Evolutionary conservation across 352 stramenopile genomes (phyloP).

Genomic region (Thalassiosira mediterranea): DNA sequence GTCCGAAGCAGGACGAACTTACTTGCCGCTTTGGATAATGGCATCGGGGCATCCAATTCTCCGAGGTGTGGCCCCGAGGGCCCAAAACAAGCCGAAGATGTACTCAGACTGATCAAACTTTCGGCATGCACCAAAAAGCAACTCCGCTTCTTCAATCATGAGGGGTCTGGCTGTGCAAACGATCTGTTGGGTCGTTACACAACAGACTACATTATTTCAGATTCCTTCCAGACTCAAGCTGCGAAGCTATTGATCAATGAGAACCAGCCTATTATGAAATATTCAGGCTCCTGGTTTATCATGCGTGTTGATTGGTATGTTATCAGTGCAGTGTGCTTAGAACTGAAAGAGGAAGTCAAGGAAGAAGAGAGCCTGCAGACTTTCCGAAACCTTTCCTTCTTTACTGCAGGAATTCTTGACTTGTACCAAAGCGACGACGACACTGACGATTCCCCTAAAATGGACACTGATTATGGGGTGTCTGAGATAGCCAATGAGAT

Average conservation of each 20-base stretch:
- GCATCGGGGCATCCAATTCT: slow-evolving; percentile 7
- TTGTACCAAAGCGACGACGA: slow-evolving; percentile 77
- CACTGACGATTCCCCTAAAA: slow-evolving; percentile 37
- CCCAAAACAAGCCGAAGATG: slow-evolving; percentile 52
- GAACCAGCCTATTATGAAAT: slow-evolving; percentile 27
- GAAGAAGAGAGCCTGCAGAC: slow-evolving; percentile 31
- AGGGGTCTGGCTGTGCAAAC: slow-evolving; percentile 49
- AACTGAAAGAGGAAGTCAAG: slow-evolving; percentile 34
- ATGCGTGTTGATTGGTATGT: slow-evolving; percentile 73
- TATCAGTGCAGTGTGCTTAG: slow-evolving; percentile 63
- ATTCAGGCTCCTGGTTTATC: slow-evolving; percentile 74
- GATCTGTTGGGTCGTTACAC: slow-evolving; percentile 54
- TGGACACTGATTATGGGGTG: slow-evolving; percentile 57
- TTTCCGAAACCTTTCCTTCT: slow-evolving; percentile 69
- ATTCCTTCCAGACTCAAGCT: slow-evolving; percentile 50
- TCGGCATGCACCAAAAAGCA: slow-evolving; percentile 52
- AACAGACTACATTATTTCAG: slow-evolving; percentile 56
- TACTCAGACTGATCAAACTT: slow-evolving; percentile 69
- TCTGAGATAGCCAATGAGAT: slow-evolving; percentile 60
- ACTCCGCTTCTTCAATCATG: slow-evolving; percentile 69
- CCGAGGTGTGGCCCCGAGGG: slow-evolving; percentile 19
- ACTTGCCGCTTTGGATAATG: slow-evolving; percentile 46
- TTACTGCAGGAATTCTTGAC: slow-evolving; percentile 74
- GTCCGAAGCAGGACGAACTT: slow-evolving; percentile 69
- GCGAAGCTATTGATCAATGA: slow-evolving; percentile 54